phyloP scores from a whole-genome alignment of 2,329 filamentous ascomycete species.

The Fusarium albosuccineum region DNA sequence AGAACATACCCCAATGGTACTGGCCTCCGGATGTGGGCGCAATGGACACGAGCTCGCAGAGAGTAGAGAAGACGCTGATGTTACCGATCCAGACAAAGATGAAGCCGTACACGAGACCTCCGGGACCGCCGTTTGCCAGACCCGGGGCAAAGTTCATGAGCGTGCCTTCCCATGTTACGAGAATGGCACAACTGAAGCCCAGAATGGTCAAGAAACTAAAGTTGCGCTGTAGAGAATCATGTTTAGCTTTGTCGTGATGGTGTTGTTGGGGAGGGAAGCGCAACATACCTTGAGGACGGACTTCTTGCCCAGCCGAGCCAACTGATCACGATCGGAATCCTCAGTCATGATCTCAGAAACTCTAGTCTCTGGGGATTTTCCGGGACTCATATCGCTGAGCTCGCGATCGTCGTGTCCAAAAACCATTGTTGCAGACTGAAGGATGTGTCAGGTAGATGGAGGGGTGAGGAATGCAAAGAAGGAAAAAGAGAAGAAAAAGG shows the following conservation, averaged over 20 bases:
- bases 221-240: conserved; percentile 29
- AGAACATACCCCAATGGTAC: conserved; percentile 33
- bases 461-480: too few species aligned
- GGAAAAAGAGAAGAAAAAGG: too few species aligned
- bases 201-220: conserved; percentile 45
- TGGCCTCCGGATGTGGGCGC: conserved; percentile 42
- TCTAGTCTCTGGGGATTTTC: conserved; percentile 18
- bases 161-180: conserved; percentile 46
- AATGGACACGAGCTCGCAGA: conserved; percentile 43
- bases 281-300: conserved; percentile 37
- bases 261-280: too few species aligned
- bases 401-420: conserved; percentile 6
- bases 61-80: conserved; percentile 40
- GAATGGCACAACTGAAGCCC: conserved; percentile 45
- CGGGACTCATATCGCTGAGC: conserved; percentile 11
- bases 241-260: background rate
- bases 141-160: conserved; percentile 45
- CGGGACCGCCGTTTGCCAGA: conserved; percentile 42
- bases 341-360: conserved; percentile 25
- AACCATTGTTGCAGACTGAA: background rate
- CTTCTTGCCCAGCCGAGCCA: conserved; percentile 41
- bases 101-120: conserved; percentile 63
- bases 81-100: conserved; percentile 64
- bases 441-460: background rate
- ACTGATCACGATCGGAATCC: conserved; percentile 37